Conservation (phyloP, 164 flowering plant genomes). For the Piper betle region DNA sequence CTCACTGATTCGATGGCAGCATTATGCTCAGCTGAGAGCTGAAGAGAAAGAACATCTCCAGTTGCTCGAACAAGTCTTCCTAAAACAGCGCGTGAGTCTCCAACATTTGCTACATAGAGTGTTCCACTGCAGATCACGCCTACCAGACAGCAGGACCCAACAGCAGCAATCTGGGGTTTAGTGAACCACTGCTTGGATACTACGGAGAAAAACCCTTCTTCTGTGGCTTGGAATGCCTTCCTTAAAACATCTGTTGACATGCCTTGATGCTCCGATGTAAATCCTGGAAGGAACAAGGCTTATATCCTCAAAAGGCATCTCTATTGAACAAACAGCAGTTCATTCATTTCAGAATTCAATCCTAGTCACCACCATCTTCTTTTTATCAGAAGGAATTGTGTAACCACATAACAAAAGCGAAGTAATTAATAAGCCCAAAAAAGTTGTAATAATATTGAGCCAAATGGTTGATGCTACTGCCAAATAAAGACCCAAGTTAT, state of each 20-base stretch:
- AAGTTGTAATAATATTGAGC: too few species aligned
- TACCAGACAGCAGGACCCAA: constrained; percentile 71
- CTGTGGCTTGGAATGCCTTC: constrained; percentile 72
- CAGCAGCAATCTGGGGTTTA: constrained; percentile 77
- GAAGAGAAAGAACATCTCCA: constrained; percentile 50
- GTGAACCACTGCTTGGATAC: constrained; percentile 56
- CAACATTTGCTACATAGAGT: constrained; percentile 62
- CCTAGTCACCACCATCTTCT: too few species aligned
- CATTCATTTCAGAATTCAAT: too few species aligned
- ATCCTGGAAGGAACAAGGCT: constrained; percentile 21
- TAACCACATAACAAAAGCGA: too few species aligned
- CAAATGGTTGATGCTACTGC: too few species aligned
- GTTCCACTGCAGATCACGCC: constrained; percentile 52
- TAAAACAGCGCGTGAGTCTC: constrained; percentile 77
- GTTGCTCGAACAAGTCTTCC: constrained; percentile 56
- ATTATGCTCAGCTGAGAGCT: constrained; percentile 58
- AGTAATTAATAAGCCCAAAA: too few species aligned
- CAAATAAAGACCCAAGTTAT: too few species aligned
- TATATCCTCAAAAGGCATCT: neutral
- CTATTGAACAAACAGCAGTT: neutral
- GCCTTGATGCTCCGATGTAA: constrained; percentile 45
- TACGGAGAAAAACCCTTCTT: constrained; percentile 58
- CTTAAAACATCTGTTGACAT: constrained; percentile 59
- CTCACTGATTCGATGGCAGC: constrained; percentile 53
- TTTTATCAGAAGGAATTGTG: too few species aligned